phyloP scores from a whole-genome alignment of 768 basidiomycete genomes.

The Strobilomyces confusus region DNA sequence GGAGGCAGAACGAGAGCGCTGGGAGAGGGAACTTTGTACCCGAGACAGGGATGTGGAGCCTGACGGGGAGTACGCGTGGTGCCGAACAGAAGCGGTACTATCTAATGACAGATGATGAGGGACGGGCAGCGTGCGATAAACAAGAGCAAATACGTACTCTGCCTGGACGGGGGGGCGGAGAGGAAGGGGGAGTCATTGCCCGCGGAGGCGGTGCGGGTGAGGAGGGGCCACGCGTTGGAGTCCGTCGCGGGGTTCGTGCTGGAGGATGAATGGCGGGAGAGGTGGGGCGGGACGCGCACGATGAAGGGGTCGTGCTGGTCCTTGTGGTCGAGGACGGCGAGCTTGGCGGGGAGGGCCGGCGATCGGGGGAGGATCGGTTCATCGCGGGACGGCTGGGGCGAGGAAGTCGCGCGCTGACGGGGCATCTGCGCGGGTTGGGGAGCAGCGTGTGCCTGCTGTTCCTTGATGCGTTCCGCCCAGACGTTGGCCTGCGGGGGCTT shows the following conservation, averaged over 20 bases:
- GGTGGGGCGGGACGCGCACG: slow-evolving; percentile 36
- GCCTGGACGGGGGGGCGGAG: slow-evolving; percentile 32
- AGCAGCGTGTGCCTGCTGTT: slow-evolving; percentile 32
- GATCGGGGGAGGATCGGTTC: slow-evolving; percentile 20
- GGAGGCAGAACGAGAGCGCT: slow-evolving; percentile 33
- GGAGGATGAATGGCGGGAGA: slow-evolving; percentile 28
- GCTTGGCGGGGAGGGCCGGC: slow-evolving; percentile 15
- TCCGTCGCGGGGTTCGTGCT: slow-evolving; percentile 21
- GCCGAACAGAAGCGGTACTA: slow-evolving; percentile 29
- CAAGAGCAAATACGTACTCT: slow-evolving; percentile 33
- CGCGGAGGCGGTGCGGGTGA: slow-evolving; percentile 36
- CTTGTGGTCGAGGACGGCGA: slow-evolving; percentile 22
- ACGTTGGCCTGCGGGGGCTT: slow-evolving; percentile 35
- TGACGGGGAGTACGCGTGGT: slow-evolving; percentile 27
- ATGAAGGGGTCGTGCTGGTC: slow-evolving; percentile 43
- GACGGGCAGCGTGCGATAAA: slow-evolving; percentile 4
- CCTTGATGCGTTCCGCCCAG: slow-evolving; percentile 41
- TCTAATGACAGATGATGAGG: slow-evolving; percentile 18
- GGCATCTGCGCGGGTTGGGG: slow-evolving; percentile 16
- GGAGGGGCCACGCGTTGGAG: slow-evolving; percentile 17
- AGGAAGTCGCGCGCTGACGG: slow-evolving; percentile 10
- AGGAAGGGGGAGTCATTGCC: slow-evolving; percentile 15
- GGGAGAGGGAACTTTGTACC: slow-evolving; percentile 34
- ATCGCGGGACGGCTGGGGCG: slow-evolving; percentile 13
- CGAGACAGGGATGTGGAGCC: slow-evolving; percentile 31